Conservation (phyloP, 2,329 filamentous ascomycete species). For the Fusarium heterosporum region DNA sequence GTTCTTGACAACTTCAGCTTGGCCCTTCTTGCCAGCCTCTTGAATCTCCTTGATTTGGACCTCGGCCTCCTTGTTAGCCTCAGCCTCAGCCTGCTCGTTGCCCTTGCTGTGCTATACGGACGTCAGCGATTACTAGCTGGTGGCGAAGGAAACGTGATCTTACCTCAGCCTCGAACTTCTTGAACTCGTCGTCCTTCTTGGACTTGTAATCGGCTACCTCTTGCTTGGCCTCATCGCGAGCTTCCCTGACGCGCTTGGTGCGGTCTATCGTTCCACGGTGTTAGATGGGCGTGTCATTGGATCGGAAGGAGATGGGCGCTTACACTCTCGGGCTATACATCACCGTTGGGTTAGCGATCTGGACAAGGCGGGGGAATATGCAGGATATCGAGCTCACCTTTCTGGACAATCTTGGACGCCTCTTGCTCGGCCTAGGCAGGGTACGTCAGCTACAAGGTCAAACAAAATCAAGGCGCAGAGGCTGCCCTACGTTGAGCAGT, state of each 20-base stretch:
- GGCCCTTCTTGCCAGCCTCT: slow-evolving; percentile 80
- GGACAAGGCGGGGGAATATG: slow-evolving; percentile 16
- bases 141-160: neutral
- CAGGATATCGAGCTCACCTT: slow-evolving; percentile 70
- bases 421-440: slow-evolving; percentile 86
- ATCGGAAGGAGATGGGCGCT: slow-evolving; percentile 48
- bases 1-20: slow-evolving; percentile 83
- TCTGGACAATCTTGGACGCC: slow-evolving; percentile 98
- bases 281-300: slow-evolving; percentile 4
- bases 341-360: slow-evolving; percentile 46
- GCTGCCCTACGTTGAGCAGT: slow-evolving; percentile 86
- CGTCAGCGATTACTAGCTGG: slow-evolving; percentile 9
- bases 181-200: slow-evolving; percentile 93
- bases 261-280: slow-evolving; percentile 60
- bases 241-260: slow-evolving; percentile 97
- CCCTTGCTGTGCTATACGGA: slow-evolving; percentile 83
- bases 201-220: slow-evolving; percentile 94
- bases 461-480: neutral
- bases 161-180: slow-evolving; percentile 86
- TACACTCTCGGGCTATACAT: slow-evolving; percentile 85
- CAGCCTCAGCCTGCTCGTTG: slow-evolving; percentile 80
- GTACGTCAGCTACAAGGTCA: slow-evolving; percentile 7
- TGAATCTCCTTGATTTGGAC: slow-evolving; percentile 85
- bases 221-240: slow-evolving; percentile 95
- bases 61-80: slow-evolving; percentile 85